phyloP scores from a whole-genome alignment of 2,329 filamentous ascomycete genomes.

The Colletotrichum viniferum region DNA sequence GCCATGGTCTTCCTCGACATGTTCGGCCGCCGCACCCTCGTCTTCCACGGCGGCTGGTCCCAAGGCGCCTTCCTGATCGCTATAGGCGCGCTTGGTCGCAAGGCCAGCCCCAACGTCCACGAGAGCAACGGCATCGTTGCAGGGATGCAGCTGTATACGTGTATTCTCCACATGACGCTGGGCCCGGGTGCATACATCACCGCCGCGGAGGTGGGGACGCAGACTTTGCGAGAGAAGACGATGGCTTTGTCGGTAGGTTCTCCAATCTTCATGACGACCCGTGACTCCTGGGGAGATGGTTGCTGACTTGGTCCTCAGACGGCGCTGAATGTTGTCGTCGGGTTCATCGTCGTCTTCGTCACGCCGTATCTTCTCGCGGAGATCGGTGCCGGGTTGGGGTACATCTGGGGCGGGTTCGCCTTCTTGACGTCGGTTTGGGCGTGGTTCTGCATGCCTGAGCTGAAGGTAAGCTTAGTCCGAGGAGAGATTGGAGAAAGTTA shows the following conservation, averaged over 20 bases:
- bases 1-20: conserved; percentile 20
- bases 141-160: background rate
- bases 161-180: background rate
- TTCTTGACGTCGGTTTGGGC: background rate
- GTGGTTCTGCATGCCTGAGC: background rate
- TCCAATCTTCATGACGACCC: too few species aligned
- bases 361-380: background rate
- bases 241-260: background rate
- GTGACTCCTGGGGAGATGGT: fast-evolving
- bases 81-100: conserved; percentile 17
- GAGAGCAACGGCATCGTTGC: background rate
- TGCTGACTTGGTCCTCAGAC: background rate
- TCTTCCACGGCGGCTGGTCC: conserved; percentile 17
- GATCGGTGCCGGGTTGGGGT: background rate
- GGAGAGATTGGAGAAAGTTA: too few species aligned
- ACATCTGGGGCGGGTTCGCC: background rate
- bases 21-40: conserved; percentile 18
- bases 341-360: background rate
- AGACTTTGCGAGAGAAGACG: background rate
- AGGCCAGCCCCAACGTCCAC: background rate
- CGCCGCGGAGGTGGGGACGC: background rate
- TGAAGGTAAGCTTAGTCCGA: background rate
- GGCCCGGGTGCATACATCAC: background rate
- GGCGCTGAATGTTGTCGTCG: background rate
- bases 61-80: conserved; percentile 18